These are phyloP conservation scores for Vaccinium myrtillus DNA, from an alignment of 148 eudicot genomes.

Conservation along the genomic window DNA sequence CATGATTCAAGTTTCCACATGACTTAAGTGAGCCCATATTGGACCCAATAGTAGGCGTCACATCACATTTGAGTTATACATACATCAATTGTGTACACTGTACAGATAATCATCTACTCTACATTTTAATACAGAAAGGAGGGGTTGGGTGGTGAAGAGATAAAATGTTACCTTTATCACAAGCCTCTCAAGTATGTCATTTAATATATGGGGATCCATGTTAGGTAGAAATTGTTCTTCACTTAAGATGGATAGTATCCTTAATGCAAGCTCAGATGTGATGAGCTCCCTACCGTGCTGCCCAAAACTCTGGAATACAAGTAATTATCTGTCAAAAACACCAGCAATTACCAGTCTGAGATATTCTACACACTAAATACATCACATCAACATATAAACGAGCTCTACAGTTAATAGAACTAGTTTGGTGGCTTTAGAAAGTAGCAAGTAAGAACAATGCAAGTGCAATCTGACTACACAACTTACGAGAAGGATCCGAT, in stretches of 20 bases:
- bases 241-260: constrained; percentile 77
- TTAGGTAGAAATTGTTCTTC: constrained; percentile 90
- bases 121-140: background rate
- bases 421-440: background rate
- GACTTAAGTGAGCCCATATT: background rate
- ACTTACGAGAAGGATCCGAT: constrained; percentile 91
- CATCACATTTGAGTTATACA: background rate
- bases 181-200: constrained; percentile 65
- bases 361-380: constrained; percentile 42
- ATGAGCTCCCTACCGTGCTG: constrained; percentile 99
- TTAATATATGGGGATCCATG: constrained; percentile 50
- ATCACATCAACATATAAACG: constrained; percentile 1
- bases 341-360: constrained; percentile 87
- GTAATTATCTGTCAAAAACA: constrained; percentile 99
- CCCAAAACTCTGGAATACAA: constrained; percentile 99
- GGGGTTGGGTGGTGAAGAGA: background rate
- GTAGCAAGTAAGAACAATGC: background rate
- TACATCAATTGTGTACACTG: background rate
- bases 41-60: background rate
- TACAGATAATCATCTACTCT: constrained; percentile 1
- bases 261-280: constrained; percentile 88
- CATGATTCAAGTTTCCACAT: background rate
- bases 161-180: constrained; percentile 66
- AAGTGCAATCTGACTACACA: constrained; percentile 7
- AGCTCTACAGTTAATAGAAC: background rate